Evolutionary conservation across 148 eudicot species (phyloP).

Genomic region (Gaultheria prostrata): DNA sequence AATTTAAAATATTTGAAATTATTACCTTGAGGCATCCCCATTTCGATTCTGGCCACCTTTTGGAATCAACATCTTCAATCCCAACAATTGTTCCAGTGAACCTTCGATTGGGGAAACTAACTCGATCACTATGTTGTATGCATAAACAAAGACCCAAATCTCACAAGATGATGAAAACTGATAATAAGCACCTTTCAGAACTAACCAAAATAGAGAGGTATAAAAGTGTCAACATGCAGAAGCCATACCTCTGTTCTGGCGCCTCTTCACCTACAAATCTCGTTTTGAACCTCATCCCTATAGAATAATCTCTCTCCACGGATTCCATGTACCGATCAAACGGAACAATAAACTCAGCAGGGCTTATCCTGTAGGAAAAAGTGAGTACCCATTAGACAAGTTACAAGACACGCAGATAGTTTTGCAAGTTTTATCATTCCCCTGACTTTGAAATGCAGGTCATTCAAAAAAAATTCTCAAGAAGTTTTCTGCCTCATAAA

Average conservation of each 20-base stretch:
- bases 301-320: slow-evolving; percentile 60
- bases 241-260: slow-evolving; percentile 83
- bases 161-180: too few species aligned
- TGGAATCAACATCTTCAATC: slow-evolving; percentile 70
- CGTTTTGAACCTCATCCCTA: slow-evolving; percentile 98
- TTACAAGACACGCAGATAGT: background rate
- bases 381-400: background rate
- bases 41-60: slow-evolving; percentile 76
- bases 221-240: too few species aligned
- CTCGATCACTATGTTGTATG: too few species aligned
- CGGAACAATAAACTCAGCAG: slow-evolving; percentile 92
- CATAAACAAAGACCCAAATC: too few species aligned
- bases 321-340: slow-evolving; percentile 81
- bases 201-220: too few species aligned
- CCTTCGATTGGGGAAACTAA: slow-evolving; percentile 29
- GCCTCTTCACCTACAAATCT: slow-evolving; percentile 97
- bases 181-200: too few species aligned
- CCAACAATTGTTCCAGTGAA: slow-evolving; percentile 97
- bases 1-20: background rate
- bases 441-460: background rate
- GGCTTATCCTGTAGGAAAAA: slow-evolving; percentile 70
- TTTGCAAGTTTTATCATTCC: background rate
- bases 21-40: slow-evolving; percentile 91
- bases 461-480: background rate
- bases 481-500: too few species aligned